Evolutionary conservation across 1,284 basidiomycete genomes (phyloP), one percentile per base, ranked within the genome.

Genomic region (Heterobasidion occidentale): DNA sequence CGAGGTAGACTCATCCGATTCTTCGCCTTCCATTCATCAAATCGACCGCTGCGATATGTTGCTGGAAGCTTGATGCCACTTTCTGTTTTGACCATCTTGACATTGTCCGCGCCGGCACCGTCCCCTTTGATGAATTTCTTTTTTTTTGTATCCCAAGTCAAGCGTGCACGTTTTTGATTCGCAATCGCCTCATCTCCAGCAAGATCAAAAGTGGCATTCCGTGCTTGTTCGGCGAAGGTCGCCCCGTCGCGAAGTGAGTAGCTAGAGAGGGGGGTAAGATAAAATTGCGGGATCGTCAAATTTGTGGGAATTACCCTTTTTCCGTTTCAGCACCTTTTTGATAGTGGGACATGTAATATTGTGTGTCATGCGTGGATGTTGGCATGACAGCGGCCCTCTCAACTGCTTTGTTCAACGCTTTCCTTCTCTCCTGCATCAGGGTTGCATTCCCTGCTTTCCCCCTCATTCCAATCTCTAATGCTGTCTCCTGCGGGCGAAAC

Each of bases 31-130:
- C 97, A 99, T 67, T 96, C 93, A 55, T 97, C 92, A 69, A 92
- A 99, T 4, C 92, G 83, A 4, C 97, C 97, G 60, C 88, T 92
- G 56, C 92, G 88, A 74, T 94, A 99, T 7, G 86, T 87, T 0
- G 94, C 94, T 1, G 97, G 97, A n/a, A 99, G 77, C 51, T 90
- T 84, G 14, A 87, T 84, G 1, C 97, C 97, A 61, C 88, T 94
- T 71, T 99, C 97, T 1, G 94, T 94, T 61, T 84, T 86, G 63
- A 99, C 90, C 63, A 99, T 79, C 71, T 98, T 98, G 64, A 96
- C 80, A 70, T 98, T 98, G 70, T 98, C 94, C 4, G 92, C 84
- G 5, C 95, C 94, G 36, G 77, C 78, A 9, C 91, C 90, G 46
- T 86, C 86, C 7, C 92, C 94, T 63, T 89, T 84, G 46, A 97